phyloP scores from a whole-genome alignment of 495 filamentous ascomycete species.

The Tricharina praecox region DNA sequence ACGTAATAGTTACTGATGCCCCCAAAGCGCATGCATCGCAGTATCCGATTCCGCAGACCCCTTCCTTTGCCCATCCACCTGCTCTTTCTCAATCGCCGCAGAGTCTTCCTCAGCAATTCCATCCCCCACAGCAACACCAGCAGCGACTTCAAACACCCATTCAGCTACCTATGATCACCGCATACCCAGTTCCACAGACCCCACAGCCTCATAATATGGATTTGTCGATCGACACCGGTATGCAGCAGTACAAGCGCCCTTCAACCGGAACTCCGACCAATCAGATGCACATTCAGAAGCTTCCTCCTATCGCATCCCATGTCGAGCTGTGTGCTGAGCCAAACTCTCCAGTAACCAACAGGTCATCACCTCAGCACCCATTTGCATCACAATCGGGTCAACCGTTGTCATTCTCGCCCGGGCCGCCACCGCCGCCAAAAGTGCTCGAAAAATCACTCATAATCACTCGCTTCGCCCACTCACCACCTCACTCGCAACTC shows the following conservation, averaged over 20 bases:
- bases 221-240: too few species aligned
- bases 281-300: background rate
- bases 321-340: constrained; percentile 2
- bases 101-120: too few species aligned
- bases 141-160: background rate
- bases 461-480: background rate
- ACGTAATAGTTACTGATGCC: background rate
- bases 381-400: background rate
- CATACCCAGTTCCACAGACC: background rate
- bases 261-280: background rate
- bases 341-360: background rate
- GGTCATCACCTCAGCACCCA: background rate
- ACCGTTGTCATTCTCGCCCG: background rate
- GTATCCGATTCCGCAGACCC: background rate
- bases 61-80: background rate
- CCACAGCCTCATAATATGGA: background rate
- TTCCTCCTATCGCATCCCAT: background rate
- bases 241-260: background rate
- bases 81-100: background rate
- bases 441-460: background rate
- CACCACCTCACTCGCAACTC: background rate
- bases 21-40: background rate
- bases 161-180: background rate
- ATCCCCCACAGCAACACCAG: background rate
- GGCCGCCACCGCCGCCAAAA: too few species aligned